phyloP scores from a whole-genome alignment of 257 asterid genomes.

The Capsicum pubescens region DNA sequence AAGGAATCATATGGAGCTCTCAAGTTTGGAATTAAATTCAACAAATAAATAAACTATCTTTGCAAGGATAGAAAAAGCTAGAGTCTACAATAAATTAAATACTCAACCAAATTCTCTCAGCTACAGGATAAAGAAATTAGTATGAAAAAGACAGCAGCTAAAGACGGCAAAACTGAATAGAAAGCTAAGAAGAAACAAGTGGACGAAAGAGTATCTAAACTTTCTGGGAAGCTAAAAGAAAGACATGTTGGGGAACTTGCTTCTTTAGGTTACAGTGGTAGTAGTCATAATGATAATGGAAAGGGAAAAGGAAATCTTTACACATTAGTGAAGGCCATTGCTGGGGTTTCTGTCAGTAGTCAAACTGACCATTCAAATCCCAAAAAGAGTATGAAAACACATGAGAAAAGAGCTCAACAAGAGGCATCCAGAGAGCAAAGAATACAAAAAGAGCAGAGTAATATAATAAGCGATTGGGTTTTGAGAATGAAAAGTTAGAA shows the following conservation, averaged over 20 bases:
- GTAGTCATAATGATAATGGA: constrained; percentile 49
- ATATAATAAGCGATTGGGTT: constrained; percentile 62
- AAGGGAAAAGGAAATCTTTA: constrained; percentile 66
- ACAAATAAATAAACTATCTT: no score
- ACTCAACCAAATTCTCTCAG: constrained; percentile 33
- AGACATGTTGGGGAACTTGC: constrained; percentile 75
- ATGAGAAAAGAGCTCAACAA: constrained; percentile 85
- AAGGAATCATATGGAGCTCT: no score
- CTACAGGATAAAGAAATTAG: constrained; percentile 84
- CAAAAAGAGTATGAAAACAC: constrained; percentile 73
- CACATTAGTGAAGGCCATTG: constrained; percentile 80
- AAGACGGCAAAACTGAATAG: constrained; percentile 98
- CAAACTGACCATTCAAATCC: constrained; percentile 69
- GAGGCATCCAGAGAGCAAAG: constrained; percentile 96
- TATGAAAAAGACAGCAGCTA: constrained; percentile 88
- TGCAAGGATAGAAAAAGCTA: no score
- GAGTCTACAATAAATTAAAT: no score
- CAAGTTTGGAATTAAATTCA: no score
- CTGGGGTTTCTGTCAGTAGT: constrained; percentile 74
- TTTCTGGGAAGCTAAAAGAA: constrained; percentile 71
- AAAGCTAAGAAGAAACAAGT: constrained; percentile 97
- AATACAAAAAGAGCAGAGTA: constrained; percentile 87
- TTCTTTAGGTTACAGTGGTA: constrained; percentile 63
- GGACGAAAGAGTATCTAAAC: constrained; percentile 77
- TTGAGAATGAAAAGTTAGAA: constrained; percentile 71